Percentiles rank a stretch among this genome's conserved stretches.
phyloP scores from a whole-genome alignment of 805 yeast genomes.

The Pichia rugopelliculosa region DNA sequence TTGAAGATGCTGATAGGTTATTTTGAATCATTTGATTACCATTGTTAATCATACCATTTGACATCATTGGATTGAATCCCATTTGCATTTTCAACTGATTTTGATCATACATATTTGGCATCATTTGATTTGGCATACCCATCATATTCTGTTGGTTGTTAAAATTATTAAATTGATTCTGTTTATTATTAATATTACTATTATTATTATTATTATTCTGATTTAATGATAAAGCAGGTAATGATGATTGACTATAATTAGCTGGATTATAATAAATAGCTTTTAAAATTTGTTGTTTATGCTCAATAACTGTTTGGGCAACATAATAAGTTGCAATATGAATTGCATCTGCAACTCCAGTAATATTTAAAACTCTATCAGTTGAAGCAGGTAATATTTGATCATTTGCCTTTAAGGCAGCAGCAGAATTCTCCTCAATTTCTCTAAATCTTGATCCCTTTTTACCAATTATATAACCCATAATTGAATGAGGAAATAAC shows the following conservation, averaged over 20 bases:
- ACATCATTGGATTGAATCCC: conserved; percentile 1
- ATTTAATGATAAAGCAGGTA: conserved; percentile 6
- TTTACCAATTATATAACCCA: conserved; percentile 77
- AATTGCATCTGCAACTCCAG: conserved; percentile 81
- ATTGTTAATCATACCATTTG: conserved; percentile 1
- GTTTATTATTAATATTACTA: neutral
- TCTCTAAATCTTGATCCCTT: conserved; percentile 68
- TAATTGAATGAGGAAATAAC: conserved; percentile 68
- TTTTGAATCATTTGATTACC: neutral
- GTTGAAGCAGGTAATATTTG: conserved; percentile 67
- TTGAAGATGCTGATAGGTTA: conserved; percentile 2
- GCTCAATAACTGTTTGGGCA: conserved; percentile 59
- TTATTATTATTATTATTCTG: neutral
- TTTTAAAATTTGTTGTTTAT: conserved; percentile 51
- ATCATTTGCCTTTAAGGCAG: conserved; percentile 66
- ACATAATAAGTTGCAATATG: conserved; percentile 76
- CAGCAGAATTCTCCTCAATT: conserved; percentile 77
- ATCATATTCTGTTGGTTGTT: conserved; percentile 17
- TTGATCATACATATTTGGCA: conserved; percentile 9
- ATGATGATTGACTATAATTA: conserved; percentile 24
- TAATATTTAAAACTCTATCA: conserved; percentile 61
- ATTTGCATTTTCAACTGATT: conserved; percentile 2
- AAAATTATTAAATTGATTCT: neutral
- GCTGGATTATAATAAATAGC: conserved; percentile 55
- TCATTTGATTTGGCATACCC: conserved; percentile 22